These are phyloP conservation scores for Didymella arachidicola DNA, from an alignment of 2,329 filamentous ascomycete genomes.

Conservation along the genomic window DNA sequence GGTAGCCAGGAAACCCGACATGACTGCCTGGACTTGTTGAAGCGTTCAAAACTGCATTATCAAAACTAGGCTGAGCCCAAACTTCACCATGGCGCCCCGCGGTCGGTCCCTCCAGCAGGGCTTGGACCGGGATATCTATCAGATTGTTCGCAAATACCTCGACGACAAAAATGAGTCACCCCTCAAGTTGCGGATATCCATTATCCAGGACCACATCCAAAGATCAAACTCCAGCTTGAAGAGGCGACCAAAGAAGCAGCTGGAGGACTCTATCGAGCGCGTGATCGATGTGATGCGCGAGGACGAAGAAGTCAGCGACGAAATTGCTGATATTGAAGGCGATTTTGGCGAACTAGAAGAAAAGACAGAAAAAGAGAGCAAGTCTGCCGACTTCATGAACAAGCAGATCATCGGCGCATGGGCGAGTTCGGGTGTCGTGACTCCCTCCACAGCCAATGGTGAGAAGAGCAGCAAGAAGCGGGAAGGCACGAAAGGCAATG, in stretches of 20 bases:
- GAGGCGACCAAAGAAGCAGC: slow-evolving; percentile 77
- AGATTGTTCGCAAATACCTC: slow-evolving; percentile 78
- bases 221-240: slow-evolving; percentile 86
- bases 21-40: neutral
- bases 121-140: slow-evolving; percentile 68
- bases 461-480: slow-evolving; percentile 57
- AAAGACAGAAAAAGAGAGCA: slow-evolving; percentile 28
- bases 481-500: slow-evolving; percentile 61
- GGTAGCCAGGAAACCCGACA: neutral
- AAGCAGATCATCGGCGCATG: slow-evolving; percentile 68
- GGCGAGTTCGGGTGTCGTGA: slow-evolving; percentile 48
- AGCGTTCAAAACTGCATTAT: neutral
- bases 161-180: slow-evolving; percentile 64
- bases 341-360: slow-evolving; percentile 38
- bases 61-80: neutral
- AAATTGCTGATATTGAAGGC: slow-evolving; percentile 58
- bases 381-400: slow-evolving; percentile 66
- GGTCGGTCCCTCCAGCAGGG: slow-evolving; percentile 48
- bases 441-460: slow-evolving; percentile 35
- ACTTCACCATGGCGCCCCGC: slow-evolving; percentile 35
- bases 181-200: slow-evolving; percentile 64
- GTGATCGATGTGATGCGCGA: slow-evolving; percentile 76
- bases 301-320: slow-evolving; percentile 63
- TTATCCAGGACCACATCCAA: slow-evolving; percentile 81
- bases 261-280: slow-evolving; percentile 86